phyloP scores from a whole-genome alignment of 148 eudicot species.

The Limonium bicolor region DNA sequence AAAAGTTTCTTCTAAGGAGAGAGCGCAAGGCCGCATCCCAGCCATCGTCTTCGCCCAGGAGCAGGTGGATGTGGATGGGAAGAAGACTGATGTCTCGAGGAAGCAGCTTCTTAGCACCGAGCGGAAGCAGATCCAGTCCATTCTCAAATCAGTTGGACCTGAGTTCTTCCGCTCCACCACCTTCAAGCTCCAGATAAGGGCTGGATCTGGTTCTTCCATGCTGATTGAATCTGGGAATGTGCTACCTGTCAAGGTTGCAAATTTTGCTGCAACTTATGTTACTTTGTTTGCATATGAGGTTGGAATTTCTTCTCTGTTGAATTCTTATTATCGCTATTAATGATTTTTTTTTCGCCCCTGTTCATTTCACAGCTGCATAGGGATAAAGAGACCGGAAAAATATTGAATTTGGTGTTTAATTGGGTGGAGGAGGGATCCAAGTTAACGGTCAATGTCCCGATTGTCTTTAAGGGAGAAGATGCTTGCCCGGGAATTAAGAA shows the following conservation, averaged over 20 bases:
- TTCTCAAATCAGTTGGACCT: conserved; percentile 34
- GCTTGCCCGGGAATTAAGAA: conserved; percentile 65
- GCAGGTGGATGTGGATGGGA: conserved; percentile 3
- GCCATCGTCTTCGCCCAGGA: conserved; percentile 52
- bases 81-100: conserved; percentile 19
- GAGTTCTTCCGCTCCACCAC: conserved; percentile 69
- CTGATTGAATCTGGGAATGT: conserved; percentile 50
- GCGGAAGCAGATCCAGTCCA: conserved; percentile 62
- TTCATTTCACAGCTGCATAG: conserved; percentile 37
- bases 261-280: background rate
- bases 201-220: conserved; percentile 75
- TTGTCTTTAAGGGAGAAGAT: conserved; percentile 72
- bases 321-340: background rate
- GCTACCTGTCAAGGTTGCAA: conserved; percentile 72
- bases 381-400: conserved; percentile 49
- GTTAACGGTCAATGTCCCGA: conserved; percentile 62
- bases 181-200: conserved; percentile 66
- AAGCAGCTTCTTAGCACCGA: conserved; percentile 61
- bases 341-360: conserved; percentile 4
- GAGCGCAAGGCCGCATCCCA: conserved; percentile 81
- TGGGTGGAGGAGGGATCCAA: conserved; percentile 80
- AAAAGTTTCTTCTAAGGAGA: conserved; percentile 41
- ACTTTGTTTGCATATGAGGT: background rate
- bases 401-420: conserved; percentile 76
- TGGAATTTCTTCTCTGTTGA: background rate